These are phyloP conservation scores for Salvia rosmarinus DNA, from an alignment of 257 asterid species.

Conservation along the genomic window DNA sequence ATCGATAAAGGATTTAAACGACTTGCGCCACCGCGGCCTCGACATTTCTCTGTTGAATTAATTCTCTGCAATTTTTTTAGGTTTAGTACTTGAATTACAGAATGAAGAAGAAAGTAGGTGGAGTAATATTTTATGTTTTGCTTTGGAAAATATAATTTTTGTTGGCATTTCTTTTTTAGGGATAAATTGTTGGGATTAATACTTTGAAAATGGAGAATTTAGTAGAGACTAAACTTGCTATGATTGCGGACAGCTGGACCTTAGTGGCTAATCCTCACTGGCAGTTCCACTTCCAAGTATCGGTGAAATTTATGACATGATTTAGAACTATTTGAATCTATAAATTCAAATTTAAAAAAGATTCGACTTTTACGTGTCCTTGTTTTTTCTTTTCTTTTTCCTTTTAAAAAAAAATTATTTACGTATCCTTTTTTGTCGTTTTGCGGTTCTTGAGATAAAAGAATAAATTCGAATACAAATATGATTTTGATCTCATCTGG, in stretches of 20 bases:
- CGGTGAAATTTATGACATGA: background rate
- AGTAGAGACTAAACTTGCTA: background rate
- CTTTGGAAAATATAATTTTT: background rate
- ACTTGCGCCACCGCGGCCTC: conserved; percentile 52
- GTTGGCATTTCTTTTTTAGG: no score
- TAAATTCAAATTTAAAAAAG: no score
- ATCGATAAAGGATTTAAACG: conserved; percentile 57
- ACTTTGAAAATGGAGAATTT: background rate
- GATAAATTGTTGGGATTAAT: background rate
- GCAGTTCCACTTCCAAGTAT: background rate
- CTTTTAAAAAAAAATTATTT: no score
- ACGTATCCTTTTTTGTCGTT: no score
- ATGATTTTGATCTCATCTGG: no score
- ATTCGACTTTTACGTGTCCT: no score
- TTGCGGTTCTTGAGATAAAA: no score
- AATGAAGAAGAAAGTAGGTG: background rate
- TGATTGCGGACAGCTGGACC: conserved; percentile 33
- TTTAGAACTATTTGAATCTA: no score
- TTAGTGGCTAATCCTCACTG: conserved; percentile 15
- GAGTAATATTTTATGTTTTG: background rate
- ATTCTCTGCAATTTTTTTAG: conserved; percentile 22
- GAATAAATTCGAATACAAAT: no score
- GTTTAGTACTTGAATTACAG: conserved; percentile 6
- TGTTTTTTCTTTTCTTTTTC: no score
- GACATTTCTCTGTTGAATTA: conserved; percentile 48